Base-by-base conservation (phyloP, 352 stramenopile species). In the Phytopythium ostracodes region DNA sequence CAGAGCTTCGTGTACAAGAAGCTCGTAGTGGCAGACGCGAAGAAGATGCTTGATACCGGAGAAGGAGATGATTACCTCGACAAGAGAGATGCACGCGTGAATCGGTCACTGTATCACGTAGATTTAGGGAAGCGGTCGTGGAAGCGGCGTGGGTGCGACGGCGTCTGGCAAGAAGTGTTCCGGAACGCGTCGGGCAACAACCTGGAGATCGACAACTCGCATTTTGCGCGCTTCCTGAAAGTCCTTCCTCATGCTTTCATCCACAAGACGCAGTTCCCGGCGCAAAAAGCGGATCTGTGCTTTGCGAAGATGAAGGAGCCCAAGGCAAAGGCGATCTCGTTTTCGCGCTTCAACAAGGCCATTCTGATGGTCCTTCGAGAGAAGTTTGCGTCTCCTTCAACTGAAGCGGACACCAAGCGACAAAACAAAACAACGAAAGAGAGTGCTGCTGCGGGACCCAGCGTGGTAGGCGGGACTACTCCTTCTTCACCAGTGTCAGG, bases 221-320 rank as follows among this genome's bases (percentile, higher is more conserved):
- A 74, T 56, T 89, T 89, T 24, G 64, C 75, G 1, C 71, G 80
- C 10, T 88, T 89, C 42, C 67, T 91, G 29, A 91, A 91, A 38
- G 66, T 67, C 2, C 60, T 91, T 22, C 82, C 82, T 2, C 68
- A 78, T 25, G 56, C 56, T 29, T 90, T 92, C 31, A 77, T 92
- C 31, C 71, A 88, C 63, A 81, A 83, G 52, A 71, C 67, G 20
- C 66, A 70, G 15, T 92, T 89, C 49, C 73, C 81, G 17, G 67
- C 70, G 27, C 80, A 91, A 43, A 80, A 70, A 4, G 67, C 75
- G 0, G 83, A 92, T 44, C 50, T 89, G 17, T 78, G 89, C 20
- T 92, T 92, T 40, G 67, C 76, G 4, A 89, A 90, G 53, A 87
- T 91, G 77, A 89, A 91, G 42, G 81, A 92, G 11, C 83, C 81